Evolutionary conservation across 495 filamentous ascomycete genomes (phyloP).

Genomic region (Massariosphaeria phaeospora): DNA sequence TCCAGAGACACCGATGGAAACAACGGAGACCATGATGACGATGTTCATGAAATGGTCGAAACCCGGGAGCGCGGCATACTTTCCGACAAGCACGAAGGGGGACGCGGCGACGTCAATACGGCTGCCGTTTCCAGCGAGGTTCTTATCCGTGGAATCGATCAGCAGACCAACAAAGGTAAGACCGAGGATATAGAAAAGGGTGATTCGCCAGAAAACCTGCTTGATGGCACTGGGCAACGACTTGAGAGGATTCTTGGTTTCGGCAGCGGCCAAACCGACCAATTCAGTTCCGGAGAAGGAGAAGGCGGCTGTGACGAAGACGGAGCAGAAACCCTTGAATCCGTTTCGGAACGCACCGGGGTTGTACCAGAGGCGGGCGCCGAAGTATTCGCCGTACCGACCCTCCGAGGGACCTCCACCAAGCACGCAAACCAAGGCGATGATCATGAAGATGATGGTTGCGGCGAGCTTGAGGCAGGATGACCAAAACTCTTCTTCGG

Average conservation of each 20-base stretch:
- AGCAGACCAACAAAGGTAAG: conserved; percentile 37
- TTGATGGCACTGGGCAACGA: conserved; percentile 44
- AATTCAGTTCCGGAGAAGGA: conserved; percentile 60
- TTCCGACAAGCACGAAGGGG: conserved; percentile 39
- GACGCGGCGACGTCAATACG: conserved; percentile 30
- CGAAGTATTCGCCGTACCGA: conserved; percentile 39
- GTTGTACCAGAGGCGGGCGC: conserved; percentile 49
- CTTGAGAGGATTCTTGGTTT: conserved; percentile 45
- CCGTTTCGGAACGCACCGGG: conserved; percentile 61
- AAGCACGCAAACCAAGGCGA: conserved; percentile 32
- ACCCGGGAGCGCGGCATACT: conserved; percentile 35
- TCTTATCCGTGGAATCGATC: conserved; percentile 30
- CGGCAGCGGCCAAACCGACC: conserved; percentile 47
- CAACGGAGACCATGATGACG: conserved; percentile 39
- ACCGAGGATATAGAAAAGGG: conserved; percentile 41
- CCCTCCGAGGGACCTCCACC: conserved; percentile 39
- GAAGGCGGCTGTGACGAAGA: conserved; percentile 64
- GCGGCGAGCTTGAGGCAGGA: conserved; percentile 49
- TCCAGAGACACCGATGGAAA: conserved; percentile 39
- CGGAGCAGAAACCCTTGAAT: conserved; percentile 63
- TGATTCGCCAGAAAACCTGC: conserved; percentile 50
- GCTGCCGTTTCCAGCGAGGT: conserved; percentile 25
- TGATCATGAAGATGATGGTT: conserved; percentile 46
- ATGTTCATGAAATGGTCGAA: conserved; percentile 39
- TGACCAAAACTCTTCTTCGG: conserved; percentile 51